Conservation (phyloP, 2,329 filamentous ascomycete species). For the Aspergillus costaricaensis region DNA sequence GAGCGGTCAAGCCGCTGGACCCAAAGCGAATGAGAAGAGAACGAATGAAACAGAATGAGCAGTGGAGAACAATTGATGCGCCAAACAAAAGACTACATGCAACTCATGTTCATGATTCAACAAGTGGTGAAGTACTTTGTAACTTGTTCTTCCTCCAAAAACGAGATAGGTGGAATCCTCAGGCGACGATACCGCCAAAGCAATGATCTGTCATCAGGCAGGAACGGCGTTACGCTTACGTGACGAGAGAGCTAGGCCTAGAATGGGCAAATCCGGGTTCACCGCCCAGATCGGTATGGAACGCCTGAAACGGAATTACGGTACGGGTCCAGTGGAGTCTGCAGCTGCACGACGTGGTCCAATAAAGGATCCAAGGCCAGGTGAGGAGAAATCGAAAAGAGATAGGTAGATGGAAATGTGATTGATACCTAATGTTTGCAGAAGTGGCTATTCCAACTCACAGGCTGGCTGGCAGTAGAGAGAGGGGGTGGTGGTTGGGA, state of each 20-base stretch:
- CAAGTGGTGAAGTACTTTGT: neutral
- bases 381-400: constrained; percentile 13
- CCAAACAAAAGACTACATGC: neutral
- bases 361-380: constrained; percentile 14
- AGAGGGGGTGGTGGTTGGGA: neutral
- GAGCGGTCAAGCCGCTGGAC: constrained; percentile 29
- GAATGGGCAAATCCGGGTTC: neutral
- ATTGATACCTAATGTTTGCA: constrained; percentile 4
- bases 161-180: neutral
- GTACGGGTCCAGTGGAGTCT: neutral
- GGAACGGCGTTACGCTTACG: constrained; percentile 13
- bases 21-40: constrained; percentile 15
- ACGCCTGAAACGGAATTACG: neutral
- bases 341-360: constrained; percentile 24
- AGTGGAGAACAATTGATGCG: neutral
- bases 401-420: neutral
- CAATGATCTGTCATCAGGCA: constrained; percentile 16
- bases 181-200: constrained; percentile 5
- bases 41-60: neutral
- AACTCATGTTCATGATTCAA: neutral
- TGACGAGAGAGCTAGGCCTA: neutral
- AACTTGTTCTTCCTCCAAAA: neutral
- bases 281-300: neutral
- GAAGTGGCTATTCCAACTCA: neutral
- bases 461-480: neutral